Evolutionary conservation across 2,329 filamentous ascomycete species (phyloP).

Genomic region (Fusarium nurragi): DNA sequence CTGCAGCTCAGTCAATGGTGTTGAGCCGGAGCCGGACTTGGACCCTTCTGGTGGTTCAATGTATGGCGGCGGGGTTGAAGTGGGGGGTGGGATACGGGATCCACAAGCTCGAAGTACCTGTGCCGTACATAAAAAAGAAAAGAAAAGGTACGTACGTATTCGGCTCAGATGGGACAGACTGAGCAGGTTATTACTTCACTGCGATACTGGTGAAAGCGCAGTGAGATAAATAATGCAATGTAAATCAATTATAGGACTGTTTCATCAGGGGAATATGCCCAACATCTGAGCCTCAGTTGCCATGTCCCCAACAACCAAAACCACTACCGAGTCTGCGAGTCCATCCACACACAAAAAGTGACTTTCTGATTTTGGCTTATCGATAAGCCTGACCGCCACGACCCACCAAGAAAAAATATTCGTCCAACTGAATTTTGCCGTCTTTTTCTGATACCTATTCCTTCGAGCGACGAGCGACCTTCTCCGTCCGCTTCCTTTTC

Average conservation of each 20-base stretch:
- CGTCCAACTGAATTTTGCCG: slow-evolving; percentile 42
- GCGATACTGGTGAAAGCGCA: background rate
- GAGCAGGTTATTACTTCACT: background rate
- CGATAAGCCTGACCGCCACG: slow-evolving; percentile 36
- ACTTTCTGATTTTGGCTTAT: slow-evolving; percentile 25
- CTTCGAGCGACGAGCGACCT: slow-evolving; percentile 30
- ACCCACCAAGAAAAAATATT: slow-evolving; percentile 49
- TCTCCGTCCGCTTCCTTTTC: slow-evolving; percentile 23
- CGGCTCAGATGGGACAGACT: background rate
- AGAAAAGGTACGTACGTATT: background rate
- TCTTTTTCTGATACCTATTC: slow-evolving; percentile 31
- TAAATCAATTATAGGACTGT: background rate
- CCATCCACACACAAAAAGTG: slow-evolving; percentile 29
- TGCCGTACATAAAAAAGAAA: background rate
- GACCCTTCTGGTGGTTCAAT: slow-evolving; percentile 22
- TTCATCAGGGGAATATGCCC: background rate
- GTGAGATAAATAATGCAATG: background rate
- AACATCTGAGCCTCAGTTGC: background rate
- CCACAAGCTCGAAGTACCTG: slow-evolving; percentile 14
- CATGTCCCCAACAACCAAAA: background rate
- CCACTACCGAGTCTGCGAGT: background rate
- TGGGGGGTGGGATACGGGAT: slow-evolving; percentile 22
- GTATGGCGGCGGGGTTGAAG: slow-evolving; percentile 35
- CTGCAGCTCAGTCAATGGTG: slow-evolving; percentile 20
- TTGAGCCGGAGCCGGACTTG: slow-evolving; percentile 29